phyloP scores from a whole-genome alignment of 2,329 filamentous ascomycete species.

The Calonectria pteridis region DNA sequence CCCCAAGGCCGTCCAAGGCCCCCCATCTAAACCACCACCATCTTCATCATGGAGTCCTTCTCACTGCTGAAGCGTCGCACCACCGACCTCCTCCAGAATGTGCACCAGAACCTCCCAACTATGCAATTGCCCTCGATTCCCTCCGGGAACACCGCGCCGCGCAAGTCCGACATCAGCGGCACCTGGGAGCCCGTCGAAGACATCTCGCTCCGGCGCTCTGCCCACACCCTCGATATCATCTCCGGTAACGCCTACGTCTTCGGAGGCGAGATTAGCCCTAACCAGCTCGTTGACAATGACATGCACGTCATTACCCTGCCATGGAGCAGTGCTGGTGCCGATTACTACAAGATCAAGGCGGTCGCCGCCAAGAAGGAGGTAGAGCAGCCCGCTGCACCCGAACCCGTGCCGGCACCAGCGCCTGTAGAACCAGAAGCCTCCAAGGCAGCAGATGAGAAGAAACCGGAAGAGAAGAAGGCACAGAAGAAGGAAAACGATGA shows the following conservation, averaged over 20 bases:
- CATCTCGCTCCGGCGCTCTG: constrained; percentile 76
- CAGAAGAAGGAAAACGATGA: constrained; percentile 38
- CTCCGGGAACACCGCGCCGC: constrained; percentile 28
- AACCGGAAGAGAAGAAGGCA: constrained; percentile 19
- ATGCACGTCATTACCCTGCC: constrained; percentile 76
- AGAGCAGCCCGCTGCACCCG: constrained; percentile 2
- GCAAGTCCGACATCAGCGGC: constrained; percentile 59
- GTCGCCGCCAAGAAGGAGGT: constrained; percentile 53
- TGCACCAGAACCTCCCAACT: constrained; percentile 60
- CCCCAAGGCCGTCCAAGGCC: constrained; percentile 15
- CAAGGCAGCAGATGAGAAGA: constrained; percentile 26
- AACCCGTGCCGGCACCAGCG: constrained; percentile 8
- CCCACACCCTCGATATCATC: constrained; percentile 76
- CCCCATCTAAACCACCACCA: constrained; percentile 19
- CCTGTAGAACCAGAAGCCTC: constrained; percentile 24
- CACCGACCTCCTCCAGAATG: constrained; percentile 64
- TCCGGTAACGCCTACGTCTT: constrained; percentile 74
- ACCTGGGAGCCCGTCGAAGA: constrained; percentile 70
- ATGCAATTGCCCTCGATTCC: constrained; percentile 45
- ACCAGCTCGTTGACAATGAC: constrained; percentile 78
- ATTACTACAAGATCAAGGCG: constrained; percentile 70
- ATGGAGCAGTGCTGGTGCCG: constrained; percentile 67
- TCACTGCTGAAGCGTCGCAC: constrained; percentile 66
- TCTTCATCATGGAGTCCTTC: constrained; percentile 61
- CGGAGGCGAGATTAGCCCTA: constrained; percentile 78